Base-by-base conservation (phyloP, 2,329 filamentous ascomycete genomes). In the Aspergillus awamori region DNA sequence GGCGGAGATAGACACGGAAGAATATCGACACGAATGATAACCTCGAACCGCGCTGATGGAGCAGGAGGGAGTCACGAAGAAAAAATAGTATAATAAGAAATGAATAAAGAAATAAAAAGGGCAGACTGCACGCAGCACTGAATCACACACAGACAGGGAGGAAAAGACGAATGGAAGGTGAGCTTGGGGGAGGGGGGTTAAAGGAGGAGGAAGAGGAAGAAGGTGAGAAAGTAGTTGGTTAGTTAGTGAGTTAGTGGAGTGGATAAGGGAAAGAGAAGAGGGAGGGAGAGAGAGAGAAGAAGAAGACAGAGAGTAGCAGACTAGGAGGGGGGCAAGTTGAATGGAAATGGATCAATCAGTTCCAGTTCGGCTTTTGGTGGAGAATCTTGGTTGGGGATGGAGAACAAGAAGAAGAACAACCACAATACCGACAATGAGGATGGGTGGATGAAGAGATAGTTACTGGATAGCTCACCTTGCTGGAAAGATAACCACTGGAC, bases 21-120 rank as follows among this genome's bases (percentile, higher is more conserved):
- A 51, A 51, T 51, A 51, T 51, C 26, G 26, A 51, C n/a, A 51
- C 26, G 47, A 51, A 51, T 17, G 17, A 51, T 28, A 51, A 51
- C n/a, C 26, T 51, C 47, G 26, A 51, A 33, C 47, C 15, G 47
- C 10, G 41, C 41, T n/a, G n/a, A 51, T 26, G 10, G 47, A 30
- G n/a, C 28, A 51, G 26, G 26, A 30, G 7, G 26, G 26, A 28
- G 15, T 33, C 10, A 51, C 20, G 47, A 28, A 30, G 1, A 45
- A 45, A 22, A n/a, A 28, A 30, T 20, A 17, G 15, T 43, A 17
- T n/a, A 43, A 20, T 20, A 10, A 11, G 39, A 43, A 11, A 39
- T 39, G 36, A 36, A 36, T 36, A 36, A 15, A 36, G 33, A 15
- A 36, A 36, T 36, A 36, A 36, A 36, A 13, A 13, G 11, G 11